Evolutionary conservation across 768 basidiomycete species (phyloP).

Genomic region (Boletus tylopilopsis): DNA sequence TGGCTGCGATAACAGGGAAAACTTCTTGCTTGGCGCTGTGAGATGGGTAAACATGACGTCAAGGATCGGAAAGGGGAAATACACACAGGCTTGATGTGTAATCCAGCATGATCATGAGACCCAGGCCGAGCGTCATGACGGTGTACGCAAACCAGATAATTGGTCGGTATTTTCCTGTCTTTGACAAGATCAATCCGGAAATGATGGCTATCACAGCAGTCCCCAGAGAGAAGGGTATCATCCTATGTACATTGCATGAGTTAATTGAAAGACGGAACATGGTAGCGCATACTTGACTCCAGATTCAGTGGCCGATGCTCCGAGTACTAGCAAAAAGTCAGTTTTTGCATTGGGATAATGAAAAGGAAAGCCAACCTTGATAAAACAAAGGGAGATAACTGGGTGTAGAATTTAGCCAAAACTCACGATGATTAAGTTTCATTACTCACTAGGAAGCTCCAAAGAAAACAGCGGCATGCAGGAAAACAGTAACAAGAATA

Average conservation of each 20-base stretch:
- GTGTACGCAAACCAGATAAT: conserved; percentile 62
- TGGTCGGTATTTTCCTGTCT: conserved; percentile 53
- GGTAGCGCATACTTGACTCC: conserved; percentile 53
- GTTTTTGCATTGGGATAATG: not conserved
- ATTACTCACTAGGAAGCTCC: conserved; percentile 30
- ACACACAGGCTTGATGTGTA: conserved; percentile 41
- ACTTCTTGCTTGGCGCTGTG: conserved; percentile 59
- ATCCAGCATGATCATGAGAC: conserved; percentile 71
- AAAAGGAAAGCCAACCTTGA: conserved; percentile 37
- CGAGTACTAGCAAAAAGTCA: conserved; percentile 43
- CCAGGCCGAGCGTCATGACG: conserved; percentile 59
- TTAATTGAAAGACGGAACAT: not conserved
- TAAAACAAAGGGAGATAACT: conserved; percentile 73
- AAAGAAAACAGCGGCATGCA: conserved; percentile 67
- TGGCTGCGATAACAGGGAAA: conserved; percentile 61
- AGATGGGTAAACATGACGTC: conserved; percentile 5
- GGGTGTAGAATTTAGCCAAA: not conserved
- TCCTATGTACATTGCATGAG: conserved; percentile 38
- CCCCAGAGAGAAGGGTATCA: conserved; percentile 72
- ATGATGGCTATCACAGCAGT: conserved; percentile 48
- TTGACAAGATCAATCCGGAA: conserved; percentile 56
- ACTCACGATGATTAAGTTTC: not conserved
- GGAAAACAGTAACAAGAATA: conserved; percentile 52
- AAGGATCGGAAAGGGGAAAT: not conserved
- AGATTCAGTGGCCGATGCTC: conserved; percentile 66